Base-by-base conservation (phyloP, 2,329 filamentous ascomycete species). In the Pseudonectria buxi region DNA sequence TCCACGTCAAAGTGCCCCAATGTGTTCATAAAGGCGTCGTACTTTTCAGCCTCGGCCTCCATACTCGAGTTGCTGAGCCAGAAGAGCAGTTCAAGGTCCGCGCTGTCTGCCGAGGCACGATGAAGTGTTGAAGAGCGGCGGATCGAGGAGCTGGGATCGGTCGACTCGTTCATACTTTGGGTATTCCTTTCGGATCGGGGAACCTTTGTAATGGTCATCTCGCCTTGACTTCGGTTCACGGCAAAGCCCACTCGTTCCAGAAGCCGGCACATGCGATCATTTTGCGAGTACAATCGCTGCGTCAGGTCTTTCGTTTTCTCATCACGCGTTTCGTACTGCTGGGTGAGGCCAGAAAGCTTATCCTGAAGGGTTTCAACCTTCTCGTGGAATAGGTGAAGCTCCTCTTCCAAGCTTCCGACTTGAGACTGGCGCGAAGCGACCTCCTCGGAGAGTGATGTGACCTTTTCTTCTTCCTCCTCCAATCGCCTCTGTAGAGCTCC, bases 201-300 rank as follows among this genome's bases (percentile, higher is more conserved):
- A 24, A 81, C 61, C 48, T 87, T 84, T 53, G 87, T 84, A 32
- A 95, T 80, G 2, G 74, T 63, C 74, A 94, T 86, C 11, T 71
- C 71, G 14, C 78, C 76, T 27, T 83, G 79, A 43, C 87, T 79
- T 24, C 86, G 79, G 3, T 78, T 78, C 12, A 96, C 74, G 1
- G 83, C 79, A 55, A 92, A 95, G 10, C 90, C 90, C 4, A 96
- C 71, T 22, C 87, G 78, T 55, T 96, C 89, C 1, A 98, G 70
- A 31, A 98, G 76, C 33, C 83, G 79, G 40, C 77, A 76, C n/a
- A 95, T 69, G 15, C 86, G 81, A 48, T 94, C 85, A 43, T 92
- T 89, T 43, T 95, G 86, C 2, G 78, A 73, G 56, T 86, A 94
- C 4, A 95, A 69, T 37, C 81, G 78, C 51, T 88, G 83, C 2